Conservation (phyloP, 805 yeast species). For the Kodamaea leandrae region DNA sequence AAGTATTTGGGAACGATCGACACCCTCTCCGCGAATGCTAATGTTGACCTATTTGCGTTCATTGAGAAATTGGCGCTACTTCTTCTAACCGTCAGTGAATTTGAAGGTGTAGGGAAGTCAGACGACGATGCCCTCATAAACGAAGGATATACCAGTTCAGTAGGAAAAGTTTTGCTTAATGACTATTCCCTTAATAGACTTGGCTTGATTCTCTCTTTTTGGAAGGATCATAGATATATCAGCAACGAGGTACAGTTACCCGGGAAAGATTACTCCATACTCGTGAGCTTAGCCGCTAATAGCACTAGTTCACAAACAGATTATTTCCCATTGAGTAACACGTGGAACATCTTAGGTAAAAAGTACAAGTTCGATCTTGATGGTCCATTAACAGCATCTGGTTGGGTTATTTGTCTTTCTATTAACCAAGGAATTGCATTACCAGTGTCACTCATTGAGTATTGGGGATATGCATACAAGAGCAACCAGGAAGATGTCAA, state of each 20-base stretch:
- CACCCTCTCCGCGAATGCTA: slow-evolving; percentile 27
- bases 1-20: slow-evolving; percentile 37
- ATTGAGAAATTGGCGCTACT: slow-evolving; percentile 30
- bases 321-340: slow-evolving; percentile 19
- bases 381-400: slow-evolving; percentile 9
- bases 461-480: slow-evolving; percentile 22
- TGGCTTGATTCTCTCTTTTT: slow-evolving; percentile 36
- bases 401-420: slow-evolving; percentile 28
- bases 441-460: slow-evolving; percentile 30
- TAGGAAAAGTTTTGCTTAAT: slow-evolving; percentile 31
- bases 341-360: slow-evolving; percentile 22
- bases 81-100: slow-evolving; percentile 22
- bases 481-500: neutral
- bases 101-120: slow-evolving; percentile 20
- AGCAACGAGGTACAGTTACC: slow-evolving; percentile 20
- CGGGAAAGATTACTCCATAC: slow-evolving; percentile 21
- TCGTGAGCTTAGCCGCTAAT: slow-evolving; percentile 21
- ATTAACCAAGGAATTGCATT: slow-evolving; percentile 26
- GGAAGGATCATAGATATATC: slow-evolving; percentile 33
- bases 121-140: slow-evolving; percentile 19
- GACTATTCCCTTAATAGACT: slow-evolving; percentile 20
- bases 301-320: slow-evolving; percentile 12
- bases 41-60: slow-evolving; percentile 30
- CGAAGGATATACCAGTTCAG: slow-evolving; percentile 22
- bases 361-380: slow-evolving; percentile 20